Percentiles rank a stretch among this genome's conserved stretches.
These are phyloP conservation scores for Sesbania bispinosa DNA, from an alignment of 306 rosid species.

Conservation along the genomic window DNA sequence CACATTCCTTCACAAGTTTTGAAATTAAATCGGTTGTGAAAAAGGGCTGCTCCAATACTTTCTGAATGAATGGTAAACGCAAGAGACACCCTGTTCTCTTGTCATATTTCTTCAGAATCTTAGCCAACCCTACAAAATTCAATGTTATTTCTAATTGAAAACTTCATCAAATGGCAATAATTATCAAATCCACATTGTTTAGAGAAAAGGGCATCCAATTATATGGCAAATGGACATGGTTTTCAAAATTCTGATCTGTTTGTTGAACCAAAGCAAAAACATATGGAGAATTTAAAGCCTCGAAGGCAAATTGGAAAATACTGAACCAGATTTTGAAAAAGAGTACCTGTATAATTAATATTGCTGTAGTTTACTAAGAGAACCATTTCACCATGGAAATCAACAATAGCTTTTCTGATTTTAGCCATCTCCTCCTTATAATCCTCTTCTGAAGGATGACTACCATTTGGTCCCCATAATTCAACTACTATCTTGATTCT, in stretches of 20 bases:
- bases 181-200: not conserved
- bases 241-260: not conserved
- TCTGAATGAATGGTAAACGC: conserved; percentile 75
- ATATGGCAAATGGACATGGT: too few relatives aligned
- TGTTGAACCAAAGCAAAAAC: not conserved
- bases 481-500: conserved; percentile 54
- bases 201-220: not conserved
- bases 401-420: conserved; percentile 74
- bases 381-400: conserved; percentile 96
- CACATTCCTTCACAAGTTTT: conserved; percentile 81
- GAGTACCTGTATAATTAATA: conserved; percentile 76
- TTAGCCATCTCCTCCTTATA: conserved; percentile 58
- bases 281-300: not conserved
- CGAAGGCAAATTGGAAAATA: not conserved
- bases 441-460: conserved; percentile 36
- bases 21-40: conserved; percentile 75
- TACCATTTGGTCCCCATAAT: conserved; percentile 60
- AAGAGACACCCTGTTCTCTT: conserved; percentile 72
- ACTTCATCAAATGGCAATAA: not conserved
- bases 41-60: conserved; percentile 73
- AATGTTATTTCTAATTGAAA: not conserved
- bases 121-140: conserved; percentile 62
- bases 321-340: not conserved
- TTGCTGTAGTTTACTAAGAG: conserved; percentile 81
- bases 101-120: conserved; percentile 88